Base-by-base conservation (phyloP, 2,329 filamentous ascomycete genomes). In the Fusarium heterosporum region DNA sequence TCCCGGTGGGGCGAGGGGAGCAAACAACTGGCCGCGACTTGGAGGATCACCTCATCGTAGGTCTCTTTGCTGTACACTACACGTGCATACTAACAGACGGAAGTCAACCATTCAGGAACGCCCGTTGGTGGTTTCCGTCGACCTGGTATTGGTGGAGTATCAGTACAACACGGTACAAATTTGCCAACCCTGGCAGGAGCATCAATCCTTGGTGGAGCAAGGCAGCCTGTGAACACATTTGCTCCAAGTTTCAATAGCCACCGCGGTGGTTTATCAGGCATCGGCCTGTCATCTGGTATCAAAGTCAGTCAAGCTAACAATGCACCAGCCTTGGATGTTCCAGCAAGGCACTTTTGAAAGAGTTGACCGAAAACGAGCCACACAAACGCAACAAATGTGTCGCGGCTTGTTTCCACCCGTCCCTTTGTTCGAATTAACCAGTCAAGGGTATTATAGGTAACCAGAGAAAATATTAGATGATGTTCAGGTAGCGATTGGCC, bases 211-310 rank as follows among this genome's bases (percentile, higher is more conserved):
- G 50, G 56, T 6, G 40, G 52, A 26, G 38, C 42, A 5, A 64
- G 48, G 12, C 70, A 66, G 17, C 22, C 55, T 5, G 14, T 43
- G 13, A 55, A 30, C 13, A 32, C 45, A 13, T 69, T 64, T 19
- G 50, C 63, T 12, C 58, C 68, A 25, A 51, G 54, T 11, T 71
- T 76, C 46, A 52, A 57, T 6, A 65, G 66, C 22, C 65, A 64
- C 41, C 70, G 72, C 4, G 48, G 59, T 17, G 63, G 61, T 12
- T 52, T 75, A 16, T 22, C 68, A 16, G 70, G 73, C 13, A 55
- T 76, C n/a, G 75, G 76, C 9, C 57, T 77, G 14, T 72, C 71
- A 9, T 74, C 76, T 39, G 76, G 74, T 16, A 58, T 77, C 10
- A 77, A 72, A 46, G 69, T 72, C 28, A 76, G 75, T 34, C 74